phyloP scores from a whole-genome alignment of 2,329 filamentous ascomycete species.

The Fusarium hainanense region DNA sequence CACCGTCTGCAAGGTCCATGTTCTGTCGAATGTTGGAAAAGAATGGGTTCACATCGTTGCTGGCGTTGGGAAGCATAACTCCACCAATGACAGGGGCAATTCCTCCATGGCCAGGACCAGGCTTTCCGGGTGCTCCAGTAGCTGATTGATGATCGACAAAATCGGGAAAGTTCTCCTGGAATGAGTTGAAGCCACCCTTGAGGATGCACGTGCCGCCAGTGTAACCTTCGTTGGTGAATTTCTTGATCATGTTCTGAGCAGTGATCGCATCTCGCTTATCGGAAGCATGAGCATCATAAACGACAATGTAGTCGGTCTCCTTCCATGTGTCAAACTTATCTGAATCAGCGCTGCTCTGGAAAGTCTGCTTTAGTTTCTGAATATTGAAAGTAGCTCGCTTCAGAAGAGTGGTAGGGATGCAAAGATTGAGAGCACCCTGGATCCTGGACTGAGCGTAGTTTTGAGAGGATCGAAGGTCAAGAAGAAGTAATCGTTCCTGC shows the following conservation, averaged over 20 bases:
- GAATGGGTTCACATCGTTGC: constrained; percentile 83
- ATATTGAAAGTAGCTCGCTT: constrained; percentile 93
- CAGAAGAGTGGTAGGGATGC: constrained; percentile 92
- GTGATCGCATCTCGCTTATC: constrained; percentile 83
- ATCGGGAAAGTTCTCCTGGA: constrained; percentile 73
- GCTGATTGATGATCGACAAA: constrained; percentile 67
- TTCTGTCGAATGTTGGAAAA: constrained; percentile 97
- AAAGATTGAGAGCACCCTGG: constrained; percentile 85
- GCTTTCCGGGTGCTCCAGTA: constrained; percentile 54
- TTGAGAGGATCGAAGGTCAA: constrained; percentile 89
- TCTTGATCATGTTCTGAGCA: constrained; percentile 89
- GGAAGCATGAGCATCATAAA: constrained; percentile 84
- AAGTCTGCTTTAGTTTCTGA: constrained; percentile 86
- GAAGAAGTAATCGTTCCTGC: constrained; percentile 67
- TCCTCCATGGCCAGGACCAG: constrained; percentile 57
- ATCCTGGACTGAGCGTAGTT: constrained; percentile 83
- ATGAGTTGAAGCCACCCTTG: constrained; percentile 82
- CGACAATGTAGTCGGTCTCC: constrained; percentile 79
- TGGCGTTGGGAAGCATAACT: constrained; percentile 79
- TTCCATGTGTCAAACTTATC: constrained; percentile 81
- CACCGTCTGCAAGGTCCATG: constrained; percentile 92
- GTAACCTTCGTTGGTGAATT: constrained; percentile 89
- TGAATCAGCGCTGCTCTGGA: constrained; percentile 77
- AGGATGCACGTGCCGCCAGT: constrained; percentile 78
- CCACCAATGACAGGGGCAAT: constrained; percentile 85